Conservation (phyloP, 2,329 filamentous ascomycete genomes). For the Colletotrichum filicis region DNA sequence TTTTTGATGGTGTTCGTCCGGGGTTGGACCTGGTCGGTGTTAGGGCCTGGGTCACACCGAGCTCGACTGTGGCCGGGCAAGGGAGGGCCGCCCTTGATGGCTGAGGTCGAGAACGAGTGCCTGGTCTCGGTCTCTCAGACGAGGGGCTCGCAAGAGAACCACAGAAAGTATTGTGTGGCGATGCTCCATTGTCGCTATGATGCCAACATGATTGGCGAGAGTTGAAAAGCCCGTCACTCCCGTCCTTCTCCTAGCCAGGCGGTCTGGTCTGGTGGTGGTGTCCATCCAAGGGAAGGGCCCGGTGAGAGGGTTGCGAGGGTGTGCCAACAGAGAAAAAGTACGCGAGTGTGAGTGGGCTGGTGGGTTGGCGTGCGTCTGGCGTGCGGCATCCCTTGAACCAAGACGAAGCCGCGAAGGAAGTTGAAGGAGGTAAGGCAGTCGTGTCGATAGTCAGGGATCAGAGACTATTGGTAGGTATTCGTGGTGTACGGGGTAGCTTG, state of each 20-base stretch:
- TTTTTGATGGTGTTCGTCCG: not conserved
- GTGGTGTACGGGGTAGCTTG: not conserved
- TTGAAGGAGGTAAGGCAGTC: not conserved
- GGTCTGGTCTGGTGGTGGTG: not conserved
- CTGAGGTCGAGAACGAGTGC: not conserved
- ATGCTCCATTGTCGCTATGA: not conserved
- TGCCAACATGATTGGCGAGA: conserved; percentile 5
- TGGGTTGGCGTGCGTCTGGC: conserved; percentile 3
- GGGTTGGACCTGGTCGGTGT: conserved; percentile 9
- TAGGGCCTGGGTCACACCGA: not conserved
- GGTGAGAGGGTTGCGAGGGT: not conserved
- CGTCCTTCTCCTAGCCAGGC: not conserved
- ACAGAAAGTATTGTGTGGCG: not conserved
- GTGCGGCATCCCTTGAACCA: not conserved
- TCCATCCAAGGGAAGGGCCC: not conserved
- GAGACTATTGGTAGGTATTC: not conserved
- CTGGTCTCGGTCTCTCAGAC: not conserved
- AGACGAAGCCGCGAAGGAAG: not conserved
- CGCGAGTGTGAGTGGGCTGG: not conserved
- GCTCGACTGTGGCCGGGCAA: not conserved
- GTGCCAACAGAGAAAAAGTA: not conserved
- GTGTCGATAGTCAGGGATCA: not conserved
- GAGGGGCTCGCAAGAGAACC: not conserved
- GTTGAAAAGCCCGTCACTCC: not conserved
- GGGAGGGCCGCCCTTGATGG: conserved; percentile 6